These are phyloP conservation scores for Arxiozyma slooffiae DNA, from an alignment of 1,139 yeast genomes.

Conservation along the genomic window DNA sequence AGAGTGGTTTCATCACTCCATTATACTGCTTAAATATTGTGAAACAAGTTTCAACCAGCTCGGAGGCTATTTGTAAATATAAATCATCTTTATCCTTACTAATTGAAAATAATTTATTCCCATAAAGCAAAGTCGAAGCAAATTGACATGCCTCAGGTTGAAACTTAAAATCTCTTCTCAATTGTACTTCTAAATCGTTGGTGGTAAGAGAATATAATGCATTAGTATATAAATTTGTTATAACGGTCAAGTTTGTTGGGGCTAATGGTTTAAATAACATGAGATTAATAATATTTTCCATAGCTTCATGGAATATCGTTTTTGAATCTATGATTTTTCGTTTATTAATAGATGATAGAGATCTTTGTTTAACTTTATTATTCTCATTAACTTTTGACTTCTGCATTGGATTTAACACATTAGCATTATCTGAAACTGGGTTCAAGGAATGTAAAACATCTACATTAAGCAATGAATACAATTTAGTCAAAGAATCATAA, in stretches of 20 bases:
- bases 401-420: not conserved
- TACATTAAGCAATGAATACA: constrained; percentile 6
- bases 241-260: constrained; percentile 18
- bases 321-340: constrained; percentile 18
- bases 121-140: constrained; percentile 65
- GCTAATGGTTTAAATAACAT: constrained; percentile 38
- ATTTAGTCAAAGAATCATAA: constrained; percentile 49
- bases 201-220: constrained; percentile 16
- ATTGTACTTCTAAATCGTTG: constrained; percentile 20
- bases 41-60: constrained; percentile 61
- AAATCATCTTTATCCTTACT: constrained; percentile 23
- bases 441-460: constrained; percentile 6
- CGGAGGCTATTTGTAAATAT: constrained; percentile 50
- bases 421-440: not conserved
- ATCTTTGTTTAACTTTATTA: not conserved
- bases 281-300: constrained; percentile 33
- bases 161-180: constrained; percentile 27
- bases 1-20: constrained; percentile 31
- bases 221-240: constrained; percentile 7
- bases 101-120: constrained; percentile 43
- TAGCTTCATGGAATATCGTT: constrained; percentile 32
- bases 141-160: constrained; percentile 63
- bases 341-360: not conserved
- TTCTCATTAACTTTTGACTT: not conserved
- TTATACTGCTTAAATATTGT: constrained; percentile 33